These are phyloP conservation scores for Ogataea methylovora DNA, from an alignment of 805 yeast genomes.

Conservation along the genomic window DNA sequence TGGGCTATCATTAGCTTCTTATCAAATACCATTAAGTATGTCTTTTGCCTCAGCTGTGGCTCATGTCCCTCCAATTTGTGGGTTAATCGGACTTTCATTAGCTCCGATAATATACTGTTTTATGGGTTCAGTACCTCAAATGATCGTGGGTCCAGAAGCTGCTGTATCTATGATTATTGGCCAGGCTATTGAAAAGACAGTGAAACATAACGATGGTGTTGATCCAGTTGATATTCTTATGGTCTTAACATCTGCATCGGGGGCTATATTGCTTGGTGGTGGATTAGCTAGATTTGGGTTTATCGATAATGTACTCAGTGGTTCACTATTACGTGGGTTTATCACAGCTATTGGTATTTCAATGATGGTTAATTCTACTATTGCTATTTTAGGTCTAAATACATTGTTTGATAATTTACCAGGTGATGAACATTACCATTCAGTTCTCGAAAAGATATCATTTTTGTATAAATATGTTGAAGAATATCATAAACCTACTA, in stretches of 20 bases:
- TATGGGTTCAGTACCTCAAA: conserved; percentile 79
- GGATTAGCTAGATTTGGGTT: conserved; percentile 85
- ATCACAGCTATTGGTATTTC: conserved; percentile 80
- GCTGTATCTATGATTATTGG: conserved; percentile 81
- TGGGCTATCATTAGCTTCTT: conserved; percentile 82
- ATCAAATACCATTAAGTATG: conserved; percentile 83
- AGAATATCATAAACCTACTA: conserved; percentile 50
- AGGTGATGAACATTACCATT: conserved; percentile 44
- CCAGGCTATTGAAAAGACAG: conserved; percentile 57
- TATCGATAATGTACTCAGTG: conserved; percentile 70
- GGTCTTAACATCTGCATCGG: conserved; percentile 67
- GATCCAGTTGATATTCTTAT: conserved; percentile 53
- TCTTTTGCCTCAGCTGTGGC: conserved; percentile 80
- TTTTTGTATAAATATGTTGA: conserved; percentile 45
- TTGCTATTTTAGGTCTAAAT: conserved; percentile 65
- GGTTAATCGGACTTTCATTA: conserved; percentile 66
- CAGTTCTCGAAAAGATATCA: conserved; percentile 61
- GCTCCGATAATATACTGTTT: conserved; percentile 75
- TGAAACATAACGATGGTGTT: conserved; percentile 32
- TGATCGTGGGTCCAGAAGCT: conserved; percentile 91
- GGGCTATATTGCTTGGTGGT: conserved; percentile 59
- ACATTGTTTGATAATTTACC: conserved; percentile 36
- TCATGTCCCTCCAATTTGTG: conserved; percentile 74
- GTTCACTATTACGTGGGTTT: conserved; percentile 74
- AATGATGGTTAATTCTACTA: conserved; percentile 70